These are phyloP conservation scores for Fragaria ananassa DNA, from an alignment of 306 rosid species.

Conservation along the genomic window DNA sequence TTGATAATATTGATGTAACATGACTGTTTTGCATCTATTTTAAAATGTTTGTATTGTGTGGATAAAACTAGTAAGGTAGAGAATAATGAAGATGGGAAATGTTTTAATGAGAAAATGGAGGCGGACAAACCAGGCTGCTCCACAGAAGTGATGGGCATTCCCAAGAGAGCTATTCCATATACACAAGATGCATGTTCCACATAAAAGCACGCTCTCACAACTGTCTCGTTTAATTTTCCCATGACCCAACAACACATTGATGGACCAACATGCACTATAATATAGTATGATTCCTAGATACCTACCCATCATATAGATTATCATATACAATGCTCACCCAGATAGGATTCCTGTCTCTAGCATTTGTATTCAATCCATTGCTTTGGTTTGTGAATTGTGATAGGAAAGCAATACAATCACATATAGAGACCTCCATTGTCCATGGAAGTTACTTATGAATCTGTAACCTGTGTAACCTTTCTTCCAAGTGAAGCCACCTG, in stretches of 20 bases:
- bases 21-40: background rate
- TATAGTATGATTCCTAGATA: background rate
- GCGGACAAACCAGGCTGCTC: background rate
- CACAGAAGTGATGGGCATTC: background rate
- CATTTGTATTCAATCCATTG: background rate
- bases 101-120: background rate
- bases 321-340: background rate
- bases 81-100: background rate
- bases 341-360: background rate
- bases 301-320: background rate
- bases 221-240: background rate
- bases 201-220: background rate
- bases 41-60: background rate
- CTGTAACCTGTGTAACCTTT: conserved; percentile 15
- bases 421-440: conserved; percentile 16
- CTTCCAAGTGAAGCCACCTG: conserved; percentile 50
- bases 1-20: background rate
- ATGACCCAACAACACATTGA: background rate
- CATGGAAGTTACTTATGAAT: background rate
- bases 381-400: conserved; percentile 12
- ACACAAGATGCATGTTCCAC: background rate
- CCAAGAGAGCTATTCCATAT: background rate
- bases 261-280: background rate
- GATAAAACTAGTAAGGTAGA: background rate
- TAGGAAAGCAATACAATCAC: conserved; percentile 14